A percentile compares a stretch with the other conserved stretches of the same genome.
phyloP scores from a whole-genome alignment of 441 rosid species.

The Aquilaria agallochum region DNA sequence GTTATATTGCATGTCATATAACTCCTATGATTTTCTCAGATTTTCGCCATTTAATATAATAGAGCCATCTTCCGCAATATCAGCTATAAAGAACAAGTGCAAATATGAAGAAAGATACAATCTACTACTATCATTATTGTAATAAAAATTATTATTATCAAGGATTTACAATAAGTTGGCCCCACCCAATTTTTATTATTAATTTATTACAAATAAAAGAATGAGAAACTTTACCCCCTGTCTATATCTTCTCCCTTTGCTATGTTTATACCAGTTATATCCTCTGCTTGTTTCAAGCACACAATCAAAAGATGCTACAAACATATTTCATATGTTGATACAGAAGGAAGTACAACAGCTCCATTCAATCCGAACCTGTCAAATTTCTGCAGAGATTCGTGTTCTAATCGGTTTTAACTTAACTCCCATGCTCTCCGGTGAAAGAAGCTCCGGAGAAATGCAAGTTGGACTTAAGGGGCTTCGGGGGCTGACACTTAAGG shows the following conservation, averaged over 20 bases:
- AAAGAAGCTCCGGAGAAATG: constrained; percentile 91
- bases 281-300: constrained; percentile 8
- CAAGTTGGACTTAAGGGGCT: constrained; percentile 80
- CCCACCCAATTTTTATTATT: constrained; percentile 19
- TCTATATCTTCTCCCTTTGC: constrained; percentile 22
- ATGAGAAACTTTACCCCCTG: constrained; percentile 31
- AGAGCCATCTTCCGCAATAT: no score
- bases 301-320: constrained; percentile 18
- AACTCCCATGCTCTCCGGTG: constrained; percentile 98
- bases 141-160: constrained; percentile 18
- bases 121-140: no score
- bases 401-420: constrained; percentile 95
- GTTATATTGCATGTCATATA: no score
- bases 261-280: constrained; percentile 38
- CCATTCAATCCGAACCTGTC: constrained; percentile 10
- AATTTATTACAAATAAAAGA: constrained; percentile 33
- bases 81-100: no score
- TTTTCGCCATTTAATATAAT: no score
- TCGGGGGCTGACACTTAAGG: constrained; percentile 76
- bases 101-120: no score
- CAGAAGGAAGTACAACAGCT: constrained; percentile 14
- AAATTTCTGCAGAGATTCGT: constrained; percentile 30
- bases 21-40: no score
- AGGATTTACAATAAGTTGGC: constrained; percentile 29
- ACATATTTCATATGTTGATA: constrained; percentile 16